Evolutionary conservation across 352 stramenopile species (phyloP), one percentile per base, ranked within the genome.

Genomic region (Salisapilia sapeloensis): DNA sequence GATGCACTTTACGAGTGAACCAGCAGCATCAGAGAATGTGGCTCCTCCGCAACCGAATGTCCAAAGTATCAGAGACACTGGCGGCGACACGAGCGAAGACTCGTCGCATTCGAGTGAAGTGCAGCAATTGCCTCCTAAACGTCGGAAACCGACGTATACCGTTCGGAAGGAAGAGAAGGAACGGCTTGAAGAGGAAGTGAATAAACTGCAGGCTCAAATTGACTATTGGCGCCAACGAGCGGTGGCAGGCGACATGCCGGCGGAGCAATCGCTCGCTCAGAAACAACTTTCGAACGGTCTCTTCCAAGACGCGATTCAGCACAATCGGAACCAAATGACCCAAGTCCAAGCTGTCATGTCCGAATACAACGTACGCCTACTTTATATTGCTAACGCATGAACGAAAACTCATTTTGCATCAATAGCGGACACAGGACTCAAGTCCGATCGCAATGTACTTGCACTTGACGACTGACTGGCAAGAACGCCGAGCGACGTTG

Each of bases 311-410:
- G 22, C 49, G 13, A 24, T 65, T 2, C 54, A 56, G 16, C 11
- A 31, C 9, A 49, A 60, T 12, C 53, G 53, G 14, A 30, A 40
- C 18, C 35, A 46, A 21, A 55, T 63, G 28, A 39, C 39, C 2
- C 42, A 60, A 15, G 16, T 46, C 4, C 38, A 55, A 13, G 45
- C 35, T 16, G 43, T 57, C 16, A 59, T 60, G 30, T 46, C 53
- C 6, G 46, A 57, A 19, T 60, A 56, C 11, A 43, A 37, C 25
- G 44, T 58, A 37, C 18, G 40, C n/a, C n/a, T n/a, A n/a, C n/a
- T n/a, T n/a, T n/a, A n/a, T n/a, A n/a, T n/a, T n/a, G n/a, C n/a
- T n/a, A n/a, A n/a, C n/a, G n/a, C n/a, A n/a, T n/a, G n/a, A n/a
- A n/a, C n/a, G n/a, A n/a, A n/a, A n/a, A n/a, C n/a, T n/a, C n/a